Conservation (phyloP, 164 flowering plant species). For the Tetrastigma voinierianum region DNA sequence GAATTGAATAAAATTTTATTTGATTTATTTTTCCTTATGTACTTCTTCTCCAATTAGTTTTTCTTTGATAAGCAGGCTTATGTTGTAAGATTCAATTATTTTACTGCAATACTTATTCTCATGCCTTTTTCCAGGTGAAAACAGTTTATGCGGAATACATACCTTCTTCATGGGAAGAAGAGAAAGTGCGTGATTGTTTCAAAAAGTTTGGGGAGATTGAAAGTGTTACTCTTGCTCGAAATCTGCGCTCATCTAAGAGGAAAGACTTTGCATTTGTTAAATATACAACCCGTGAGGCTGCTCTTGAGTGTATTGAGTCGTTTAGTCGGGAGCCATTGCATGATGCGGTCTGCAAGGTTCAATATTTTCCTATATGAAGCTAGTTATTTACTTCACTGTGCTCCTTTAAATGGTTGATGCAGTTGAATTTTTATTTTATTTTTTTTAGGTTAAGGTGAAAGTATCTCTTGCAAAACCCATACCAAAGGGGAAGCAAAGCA, state of each 20-base stretch:
- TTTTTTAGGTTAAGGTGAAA: slow-evolving; percentile 33
- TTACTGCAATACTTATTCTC: no score
- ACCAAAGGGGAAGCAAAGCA: slow-evolving; percentile 26
- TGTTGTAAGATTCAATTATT: no score
- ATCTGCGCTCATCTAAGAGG: slow-evolving; percentile 31
- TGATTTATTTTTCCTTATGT: no score
- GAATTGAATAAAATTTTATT: background rate
- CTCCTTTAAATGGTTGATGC: background rate
- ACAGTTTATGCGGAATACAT: slow-evolving; percentile 37
- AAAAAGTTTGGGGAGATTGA: slow-evolving; percentile 37
- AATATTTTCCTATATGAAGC: background rate
- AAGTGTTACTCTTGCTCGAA: slow-evolving; percentile 33
- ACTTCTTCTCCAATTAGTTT: no score
- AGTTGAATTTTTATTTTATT: slow-evolving; percentile 1
- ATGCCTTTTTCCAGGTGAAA: slow-evolving; percentile 28
- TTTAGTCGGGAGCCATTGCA: slow-evolving; percentile 18
- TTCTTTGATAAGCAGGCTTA: no score
- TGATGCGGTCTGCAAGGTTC: slow-evolving; percentile 32
- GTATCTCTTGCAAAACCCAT: slow-evolving; percentile 43
- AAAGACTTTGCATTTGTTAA: slow-evolving; percentile 44
- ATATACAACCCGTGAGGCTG: slow-evolving; percentile 36
- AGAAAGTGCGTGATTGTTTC: slow-evolving; percentile 26
- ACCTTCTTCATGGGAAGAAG: slow-evolving; percentile 39
- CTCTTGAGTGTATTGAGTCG: slow-evolving; percentile 37
- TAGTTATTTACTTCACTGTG: background rate